Evolutionary conservation across 2,329 filamentous ascomycete genomes (phyloP).

Genomic region (Verticillium tricorpus): DNA sequence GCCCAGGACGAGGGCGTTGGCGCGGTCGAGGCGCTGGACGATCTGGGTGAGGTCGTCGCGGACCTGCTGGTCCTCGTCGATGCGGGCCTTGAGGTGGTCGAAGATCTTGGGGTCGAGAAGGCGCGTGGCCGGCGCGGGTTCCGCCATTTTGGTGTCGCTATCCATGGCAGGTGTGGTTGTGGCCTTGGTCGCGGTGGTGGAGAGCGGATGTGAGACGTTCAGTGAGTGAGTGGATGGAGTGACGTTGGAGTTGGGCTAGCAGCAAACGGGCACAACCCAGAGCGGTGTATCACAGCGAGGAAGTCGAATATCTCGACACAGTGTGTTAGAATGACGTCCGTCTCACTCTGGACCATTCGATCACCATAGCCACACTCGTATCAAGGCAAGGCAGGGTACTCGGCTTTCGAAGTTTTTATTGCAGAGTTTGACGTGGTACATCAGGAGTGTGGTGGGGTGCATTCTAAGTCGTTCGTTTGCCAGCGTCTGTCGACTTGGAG

Average conservation of each 20-base stretch:
- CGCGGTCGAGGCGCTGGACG: conserved; percentile 75
- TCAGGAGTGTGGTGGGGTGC: neutral
- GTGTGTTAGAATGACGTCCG: too few relatives aligned
- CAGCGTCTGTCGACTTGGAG: neutral
- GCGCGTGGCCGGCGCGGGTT: conserved; percentile 14
- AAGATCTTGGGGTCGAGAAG: conserved; percentile 76
- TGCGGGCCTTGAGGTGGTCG: conserved; percentile 78
- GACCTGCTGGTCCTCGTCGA: conserved; percentile 80
- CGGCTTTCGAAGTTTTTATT: neutral
- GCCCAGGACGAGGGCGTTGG: conserved; percentile 76
- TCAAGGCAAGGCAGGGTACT: neutral
- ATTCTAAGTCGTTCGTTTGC: neutral
- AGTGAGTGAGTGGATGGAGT: neutral
- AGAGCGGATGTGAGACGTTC: neutral
- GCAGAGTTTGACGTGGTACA: too few relatives aligned
- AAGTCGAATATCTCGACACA: too few relatives aligned
- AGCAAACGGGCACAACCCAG: neutral
- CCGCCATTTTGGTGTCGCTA: conserved; percentile 14
- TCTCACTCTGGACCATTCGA: neutral
- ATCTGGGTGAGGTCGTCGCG: conserved; percentile 81
- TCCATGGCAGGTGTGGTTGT: conserved; percentile 6
- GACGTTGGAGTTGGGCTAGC: neutral
- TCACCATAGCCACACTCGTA: neutral
- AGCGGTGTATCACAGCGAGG: neutral
- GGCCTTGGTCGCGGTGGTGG: neutral